phyloP scores from a whole-genome alignment of 768 basidiomycete genomes.

The Mycena latifolia region DNA sequence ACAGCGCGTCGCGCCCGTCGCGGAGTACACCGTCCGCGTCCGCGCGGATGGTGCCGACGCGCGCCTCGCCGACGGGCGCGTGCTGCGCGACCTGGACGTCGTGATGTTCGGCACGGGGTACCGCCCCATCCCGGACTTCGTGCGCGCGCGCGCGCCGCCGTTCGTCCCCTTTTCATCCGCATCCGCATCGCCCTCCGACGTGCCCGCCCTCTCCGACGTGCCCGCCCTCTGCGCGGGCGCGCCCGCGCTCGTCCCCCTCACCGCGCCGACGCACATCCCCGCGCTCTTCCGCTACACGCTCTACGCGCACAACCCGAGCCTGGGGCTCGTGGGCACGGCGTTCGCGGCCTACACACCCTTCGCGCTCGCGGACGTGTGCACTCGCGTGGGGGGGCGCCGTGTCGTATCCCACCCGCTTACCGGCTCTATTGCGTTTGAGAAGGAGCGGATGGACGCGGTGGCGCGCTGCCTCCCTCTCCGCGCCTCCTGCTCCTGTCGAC shows the following conservation, averaged over 20 bases:
- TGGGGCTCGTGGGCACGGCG: conserved; percentile 46
- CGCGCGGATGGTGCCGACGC: conserved; percentile 25
- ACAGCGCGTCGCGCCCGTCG: conserved; percentile 43
- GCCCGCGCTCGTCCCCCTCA: conserved; percentile 35
- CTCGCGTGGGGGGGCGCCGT: conserved; percentile 41
- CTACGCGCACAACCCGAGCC: conserved; percentile 44
- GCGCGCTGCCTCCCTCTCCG: conserved; percentile 4
- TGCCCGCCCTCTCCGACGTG: too few species aligned
- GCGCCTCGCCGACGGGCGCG: conserved; percentile 38
- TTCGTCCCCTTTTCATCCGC: too few species aligned
- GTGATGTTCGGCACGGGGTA: conserved; percentile 52
- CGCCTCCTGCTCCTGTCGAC: too few species aligned
- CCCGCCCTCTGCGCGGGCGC: too few species aligned
- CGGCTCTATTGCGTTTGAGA: conserved; percentile 40
- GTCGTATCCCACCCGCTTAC: conserved; percentile 32
- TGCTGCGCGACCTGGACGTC: conserved; percentile 42
- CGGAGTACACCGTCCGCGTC: conserved; percentile 31
- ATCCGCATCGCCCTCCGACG: too few species aligned
- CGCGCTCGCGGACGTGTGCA: conserved; percentile 46
- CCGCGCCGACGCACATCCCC: conserved; percentile 39
- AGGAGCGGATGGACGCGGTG: conserved; percentile 37
- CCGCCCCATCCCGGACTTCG: conserved; percentile 39
- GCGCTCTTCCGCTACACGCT: conserved; percentile 45
- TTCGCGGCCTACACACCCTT: conserved; percentile 48
- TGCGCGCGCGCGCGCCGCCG: conserved; percentile 34